Conservation (phyloP, 352 stramenopile genomes). For the Pythium chondricola region DNA sequence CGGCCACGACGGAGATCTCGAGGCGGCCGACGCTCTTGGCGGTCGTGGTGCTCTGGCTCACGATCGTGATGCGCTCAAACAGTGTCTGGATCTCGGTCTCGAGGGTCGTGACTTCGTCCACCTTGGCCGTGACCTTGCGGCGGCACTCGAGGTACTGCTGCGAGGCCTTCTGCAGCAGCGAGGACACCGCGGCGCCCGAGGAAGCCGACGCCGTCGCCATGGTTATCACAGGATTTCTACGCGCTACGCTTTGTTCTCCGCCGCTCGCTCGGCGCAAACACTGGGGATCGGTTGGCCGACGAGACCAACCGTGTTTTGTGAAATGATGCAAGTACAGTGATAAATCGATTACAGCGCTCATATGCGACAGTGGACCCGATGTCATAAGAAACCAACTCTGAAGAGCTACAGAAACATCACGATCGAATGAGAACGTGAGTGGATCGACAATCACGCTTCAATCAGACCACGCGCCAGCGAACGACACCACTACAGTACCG, state of each 20-base stretch:
- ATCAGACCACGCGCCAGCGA: no score
- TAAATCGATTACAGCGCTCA: background rate
- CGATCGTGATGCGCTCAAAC: conserved; percentile 60
- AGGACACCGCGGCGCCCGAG: conserved; percentile 31
- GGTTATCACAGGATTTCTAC: background rate
- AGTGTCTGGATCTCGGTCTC: conserved; percentile 67
- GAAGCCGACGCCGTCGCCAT: conserved; percentile 49
- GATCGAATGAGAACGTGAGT: no score
- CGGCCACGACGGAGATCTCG: conserved; percentile 45
- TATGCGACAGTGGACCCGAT: no score
- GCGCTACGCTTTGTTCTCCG: conserved; percentile 4
- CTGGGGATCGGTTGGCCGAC: conserved; percentile 9
- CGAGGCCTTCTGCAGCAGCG: conserved; percentile 68
- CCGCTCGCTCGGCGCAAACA: background rate
- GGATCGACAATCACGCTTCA: no score
- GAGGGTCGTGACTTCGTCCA: conserved; percentile 69
- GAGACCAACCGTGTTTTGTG: conserved; percentile 12
- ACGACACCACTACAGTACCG: no score
- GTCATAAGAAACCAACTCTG: no score
- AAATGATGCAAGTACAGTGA: background rate
- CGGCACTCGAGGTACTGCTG: conserved; percentile 81
- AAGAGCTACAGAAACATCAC: no score
- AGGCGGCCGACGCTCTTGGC: conserved; percentile 72
- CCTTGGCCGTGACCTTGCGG: conserved; percentile 69
- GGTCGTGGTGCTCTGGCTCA: conserved; percentile 30